These are phyloP conservation scores for Aspergillus sp. DNA, from an alignment of 2,329 filamentous ascomycete genomes.

Conservation along the genomic window DNA sequence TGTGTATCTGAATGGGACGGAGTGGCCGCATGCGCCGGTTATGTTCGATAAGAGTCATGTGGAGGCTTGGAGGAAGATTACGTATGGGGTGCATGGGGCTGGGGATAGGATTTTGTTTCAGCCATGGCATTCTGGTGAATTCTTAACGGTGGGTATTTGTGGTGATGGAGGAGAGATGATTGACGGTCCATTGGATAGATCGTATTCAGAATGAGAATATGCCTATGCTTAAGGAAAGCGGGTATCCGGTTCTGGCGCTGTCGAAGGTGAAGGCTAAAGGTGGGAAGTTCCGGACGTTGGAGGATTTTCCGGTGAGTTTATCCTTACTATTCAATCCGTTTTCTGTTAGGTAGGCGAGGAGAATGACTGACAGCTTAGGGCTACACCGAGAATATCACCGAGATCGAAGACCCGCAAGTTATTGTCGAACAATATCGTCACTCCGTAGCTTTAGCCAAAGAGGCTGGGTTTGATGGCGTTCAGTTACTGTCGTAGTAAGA, in stretches of 20 bases:
- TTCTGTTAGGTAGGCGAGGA: too few species aligned
- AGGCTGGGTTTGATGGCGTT: slow-evolving; percentile 12
- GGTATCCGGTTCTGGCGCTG: slow-evolving; percentile 14
- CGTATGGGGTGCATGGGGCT: slow-evolving; percentile 15
- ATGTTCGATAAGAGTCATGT: slow-evolving; percentile 14
- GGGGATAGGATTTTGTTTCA: slow-evolving; percentile 18
- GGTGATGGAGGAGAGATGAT: too few species aligned
- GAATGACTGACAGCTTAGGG: slow-evolving; percentile 1
- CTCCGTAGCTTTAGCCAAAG: slow-evolving; percentile 5
- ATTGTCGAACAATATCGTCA: slow-evolving; percentile 10
- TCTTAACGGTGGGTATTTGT: too few species aligned
- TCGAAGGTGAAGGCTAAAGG: slow-evolving; percentile 9
- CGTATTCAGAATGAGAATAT: slow-evolving; percentile 16
- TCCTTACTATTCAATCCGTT: too few species aligned
- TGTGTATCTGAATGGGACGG: slow-evolving; percentile 13
- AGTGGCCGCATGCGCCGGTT: slow-evolving; percentile 16
- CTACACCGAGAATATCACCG: slow-evolving; percentile 9
- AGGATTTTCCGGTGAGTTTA: too few species aligned
- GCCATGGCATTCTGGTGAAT: slow-evolving; percentile 20
- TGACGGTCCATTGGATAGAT: slow-evolving; percentile 5
- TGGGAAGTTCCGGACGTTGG: slow-evolving; percentile 14
- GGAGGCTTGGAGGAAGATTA: slow-evolving; percentile 15
- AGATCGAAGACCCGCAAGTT: slow-evolving; percentile 5
- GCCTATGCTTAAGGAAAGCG: slow-evolving; percentile 12
- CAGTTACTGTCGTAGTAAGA: slow-evolving; percentile 9